phyloP scores from a whole-genome alignment of 345 rosid species.

The Passiflora organensis region DNA sequence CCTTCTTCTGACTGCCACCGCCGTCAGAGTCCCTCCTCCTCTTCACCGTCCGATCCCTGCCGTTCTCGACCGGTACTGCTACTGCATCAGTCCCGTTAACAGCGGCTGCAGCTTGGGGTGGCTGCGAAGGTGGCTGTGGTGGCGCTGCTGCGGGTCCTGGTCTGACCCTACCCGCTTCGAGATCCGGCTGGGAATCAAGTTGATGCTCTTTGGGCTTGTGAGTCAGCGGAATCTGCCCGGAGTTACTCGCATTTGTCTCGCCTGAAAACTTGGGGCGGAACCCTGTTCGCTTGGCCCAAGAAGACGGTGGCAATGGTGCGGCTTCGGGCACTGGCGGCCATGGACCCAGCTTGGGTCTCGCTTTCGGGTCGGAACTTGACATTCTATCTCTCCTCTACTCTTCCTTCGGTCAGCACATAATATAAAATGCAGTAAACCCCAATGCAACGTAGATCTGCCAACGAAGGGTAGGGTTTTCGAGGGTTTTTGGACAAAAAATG shows the following conservation, averaged over 20 bases:
- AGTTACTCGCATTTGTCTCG: conserved; percentile 69
- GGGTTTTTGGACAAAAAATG: not conserved
- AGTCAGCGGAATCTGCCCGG: conserved; percentile 61
- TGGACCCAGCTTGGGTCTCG: conserved; percentile 61
- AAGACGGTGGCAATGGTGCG: conserved; percentile 73
- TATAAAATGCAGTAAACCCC: not conserved
- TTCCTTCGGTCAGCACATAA: not conserved
- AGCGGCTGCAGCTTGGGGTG: conserved; percentile 4
- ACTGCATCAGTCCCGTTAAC: conserved; percentile 21
- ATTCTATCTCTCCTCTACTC: conserved; percentile 18
- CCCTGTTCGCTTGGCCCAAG: conserved; percentile 95
- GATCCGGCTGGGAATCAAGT: conserved; percentile 50
- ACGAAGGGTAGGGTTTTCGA: conserved; percentile 13
- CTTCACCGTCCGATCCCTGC: conserved; percentile 62
- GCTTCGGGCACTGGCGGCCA: conserved; percentile 77
- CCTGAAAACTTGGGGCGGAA: conserved; percentile 96
- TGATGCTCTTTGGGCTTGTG: conserved; percentile 36
- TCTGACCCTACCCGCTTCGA: conserved; percentile 54
- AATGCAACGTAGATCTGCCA: conserved; percentile 27
- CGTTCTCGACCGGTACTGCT: conserved; percentile 15
- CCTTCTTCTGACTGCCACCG: conserved; percentile 35
- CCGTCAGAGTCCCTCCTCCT: conserved; percentile 81
- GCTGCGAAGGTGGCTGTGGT: not conserved
- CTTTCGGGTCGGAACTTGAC: conserved; percentile 67
- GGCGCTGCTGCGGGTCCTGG: conserved; percentile 12